Percentiles rank a stretch among this genome's conserved stretches.
phyloP scores from a whole-genome alignment of 495 filamentous ascomycete species.

The Daldinia grandis region DNA sequence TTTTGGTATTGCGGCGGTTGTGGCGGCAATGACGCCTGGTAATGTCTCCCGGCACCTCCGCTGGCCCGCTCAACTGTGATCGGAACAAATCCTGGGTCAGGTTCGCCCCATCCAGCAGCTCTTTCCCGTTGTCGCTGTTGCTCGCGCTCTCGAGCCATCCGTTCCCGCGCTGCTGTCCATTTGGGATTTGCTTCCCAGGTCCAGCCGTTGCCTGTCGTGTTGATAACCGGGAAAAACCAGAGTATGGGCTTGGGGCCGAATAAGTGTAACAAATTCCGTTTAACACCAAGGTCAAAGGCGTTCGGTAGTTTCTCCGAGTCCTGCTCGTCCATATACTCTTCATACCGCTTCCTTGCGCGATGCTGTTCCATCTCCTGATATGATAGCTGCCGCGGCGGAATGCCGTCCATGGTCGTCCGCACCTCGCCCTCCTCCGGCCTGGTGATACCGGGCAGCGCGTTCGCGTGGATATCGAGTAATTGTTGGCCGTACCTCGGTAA shows the following conservation, averaged over 20 bases:
- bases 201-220: conserved; percentile 93
- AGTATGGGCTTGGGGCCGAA: conserved; percentile 75
- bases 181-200: conserved; percentile 82
- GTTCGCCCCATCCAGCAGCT: conserved; percentile 63
- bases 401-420: conserved; percentile 30
- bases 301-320: conserved; percentile 86
- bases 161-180: conserved; percentile 74
- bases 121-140: conserved; percentile 66
- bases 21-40: conserved; percentile 26
- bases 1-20: not conserved
- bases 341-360: conserved; percentile 76
- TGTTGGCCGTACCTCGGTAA: conserved; percentile 76
- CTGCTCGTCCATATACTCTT: conserved; percentile 87
- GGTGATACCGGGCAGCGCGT: conserved; percentile 81
- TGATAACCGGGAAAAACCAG: conserved; percentile 84
- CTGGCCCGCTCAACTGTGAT: conserved; percentile 18
- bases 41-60: conserved; percentile 47
- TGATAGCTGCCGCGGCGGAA: conserved; percentile 50
- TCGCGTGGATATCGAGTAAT: conserved; percentile 81
- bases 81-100: conserved; percentile 30
- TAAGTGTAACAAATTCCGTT: conserved; percentile 79
- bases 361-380: conserved; percentile 78
- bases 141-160: conserved; percentile 65
- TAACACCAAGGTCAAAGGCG: conserved; percentile 89
- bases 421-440: conserved; percentile 82